Evolutionary conservation across 129 eudicot species (phyloP).

Genomic region (Gnaphalium uliginosum): DNA sequence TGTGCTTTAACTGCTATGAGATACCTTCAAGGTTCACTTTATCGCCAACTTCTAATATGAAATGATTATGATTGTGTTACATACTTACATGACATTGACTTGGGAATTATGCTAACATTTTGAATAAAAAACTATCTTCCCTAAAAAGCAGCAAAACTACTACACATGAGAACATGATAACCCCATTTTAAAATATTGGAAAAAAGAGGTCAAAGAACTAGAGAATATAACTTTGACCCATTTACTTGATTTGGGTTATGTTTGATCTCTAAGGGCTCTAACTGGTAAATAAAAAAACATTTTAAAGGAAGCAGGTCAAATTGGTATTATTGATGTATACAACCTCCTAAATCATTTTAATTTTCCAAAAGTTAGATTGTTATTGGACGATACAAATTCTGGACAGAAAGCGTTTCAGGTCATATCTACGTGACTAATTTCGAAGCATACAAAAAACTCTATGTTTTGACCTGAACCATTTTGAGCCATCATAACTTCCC

Average conservation of each 20-base stretch:
- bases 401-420: background rate
- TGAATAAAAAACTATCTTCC: background rate
- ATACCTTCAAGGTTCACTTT: constrained; percentile 70
- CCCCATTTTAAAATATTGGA: background rate
- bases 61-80: background rate
- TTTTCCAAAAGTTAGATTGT: background rate
- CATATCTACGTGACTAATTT: background rate
- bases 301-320: background rate
- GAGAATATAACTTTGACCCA: background rate
- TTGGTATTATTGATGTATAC: background rate
- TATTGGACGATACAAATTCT: background rate
- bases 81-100: background rate
- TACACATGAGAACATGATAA: background rate
- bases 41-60: background rate
- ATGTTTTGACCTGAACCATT: background rate
- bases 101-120: background rate
- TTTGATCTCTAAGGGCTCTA: background rate
- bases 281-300: background rate
- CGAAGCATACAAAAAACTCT: background rate
- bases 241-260: background rate
- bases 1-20: constrained; percentile 83
- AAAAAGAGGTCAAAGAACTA: background rate
- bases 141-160: background rate
- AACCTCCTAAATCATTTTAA: background rate
- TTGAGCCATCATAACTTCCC: background rate